Evolutionary conservation across 2,329 filamentous ascomycete species (phyloP), one percentile per base, ranked within the genome.

Genomic region (Grosmannia huntii): DNA sequence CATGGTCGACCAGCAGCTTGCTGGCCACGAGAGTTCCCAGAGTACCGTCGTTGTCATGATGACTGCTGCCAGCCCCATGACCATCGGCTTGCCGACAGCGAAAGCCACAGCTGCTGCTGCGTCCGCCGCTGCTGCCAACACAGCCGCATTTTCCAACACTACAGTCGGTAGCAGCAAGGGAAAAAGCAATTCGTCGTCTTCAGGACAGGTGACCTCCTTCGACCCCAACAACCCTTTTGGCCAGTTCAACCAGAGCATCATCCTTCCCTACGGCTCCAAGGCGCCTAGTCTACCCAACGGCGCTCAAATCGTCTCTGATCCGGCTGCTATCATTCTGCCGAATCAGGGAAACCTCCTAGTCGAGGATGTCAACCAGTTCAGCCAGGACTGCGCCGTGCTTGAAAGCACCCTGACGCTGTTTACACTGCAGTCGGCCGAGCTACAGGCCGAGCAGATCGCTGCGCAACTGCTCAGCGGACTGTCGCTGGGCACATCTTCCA

Each of bases 1-100:
- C 63, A 65, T 73, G 60, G 65, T 74, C 60, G 73, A 73, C 65
- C 68, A 72, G 65, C 67, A 70, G 4, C 64, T 70, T 28, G 70
- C 67, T 31, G 69, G 73, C 64, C 73, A 73, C 53, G 68, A 69
- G 53, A 62, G 67, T 52, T 63, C 69, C 0, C 64, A 68, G 23
- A 66, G 65, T 36, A 64, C 71, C 50, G 64, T 71, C 25, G 66
- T 71, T 54, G 68, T 74, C 44, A 72, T 73, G 70, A 63, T 73
- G n/a, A 70, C 68, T 4, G 69, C 72, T 19, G 65, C 66, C 7
- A 66, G 65, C 38, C 66, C 68, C 36, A 67, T 73, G 65, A 72
- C 70, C 28, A 67, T 73, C 61, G 64, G 62, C 44, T 51, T 41
- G 53, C 56, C n/a, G 59, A 58, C 50, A 49, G 19, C 56, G 58